Percentiles rank a stretch among this genome's conserved stretches.
Conservation (phyloP, 2,329 filamentous ascomycete genomes). For the Hypoxylon sp. region DNA sequence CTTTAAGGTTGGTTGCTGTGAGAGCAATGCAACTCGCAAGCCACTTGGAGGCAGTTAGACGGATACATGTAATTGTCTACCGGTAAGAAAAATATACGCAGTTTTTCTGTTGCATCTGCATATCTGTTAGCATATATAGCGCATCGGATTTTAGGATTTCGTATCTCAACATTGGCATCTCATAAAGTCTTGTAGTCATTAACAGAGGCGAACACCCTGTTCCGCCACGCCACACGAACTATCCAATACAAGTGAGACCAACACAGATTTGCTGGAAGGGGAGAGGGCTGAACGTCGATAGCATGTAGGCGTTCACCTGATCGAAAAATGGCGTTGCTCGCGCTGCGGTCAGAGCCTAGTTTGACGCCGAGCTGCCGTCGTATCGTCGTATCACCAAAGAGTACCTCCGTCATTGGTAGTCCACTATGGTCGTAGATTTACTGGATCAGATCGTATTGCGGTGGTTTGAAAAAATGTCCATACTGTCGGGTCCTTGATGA, state of each 20-base stretch:
- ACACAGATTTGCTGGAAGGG: background rate
- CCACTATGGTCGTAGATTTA: too few species aligned
- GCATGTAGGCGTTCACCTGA: background rate
- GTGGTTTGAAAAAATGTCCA: slow-evolving; percentile 1
- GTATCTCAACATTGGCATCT: background rate
- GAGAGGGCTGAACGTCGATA: background rate
- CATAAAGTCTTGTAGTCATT: background rate
- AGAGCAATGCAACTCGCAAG: background rate
- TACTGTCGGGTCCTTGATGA: slow-evolving; percentile 3
- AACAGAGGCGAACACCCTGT: too few species aligned
- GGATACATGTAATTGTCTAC: background rate
- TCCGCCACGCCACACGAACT: background rate
- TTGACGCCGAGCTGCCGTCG: background rate
- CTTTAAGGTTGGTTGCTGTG: slow-evolving; percentile 26
- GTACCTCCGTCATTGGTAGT: too few species aligned
- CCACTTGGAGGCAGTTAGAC: background rate
- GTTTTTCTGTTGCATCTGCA: background rate
- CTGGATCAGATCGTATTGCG: background rate
- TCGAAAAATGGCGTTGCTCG: background rate
- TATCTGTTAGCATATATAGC: background rate
- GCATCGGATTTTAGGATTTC: too few species aligned
- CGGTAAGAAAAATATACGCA: too few species aligned
- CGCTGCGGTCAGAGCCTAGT: background rate
- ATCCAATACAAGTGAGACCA: background rate
- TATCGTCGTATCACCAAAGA: background rate